Evolutionary conservation across 2,329 filamentous ascomycete genomes (phyloP).

Genomic region (Rosellinia necatrix): DNA sequence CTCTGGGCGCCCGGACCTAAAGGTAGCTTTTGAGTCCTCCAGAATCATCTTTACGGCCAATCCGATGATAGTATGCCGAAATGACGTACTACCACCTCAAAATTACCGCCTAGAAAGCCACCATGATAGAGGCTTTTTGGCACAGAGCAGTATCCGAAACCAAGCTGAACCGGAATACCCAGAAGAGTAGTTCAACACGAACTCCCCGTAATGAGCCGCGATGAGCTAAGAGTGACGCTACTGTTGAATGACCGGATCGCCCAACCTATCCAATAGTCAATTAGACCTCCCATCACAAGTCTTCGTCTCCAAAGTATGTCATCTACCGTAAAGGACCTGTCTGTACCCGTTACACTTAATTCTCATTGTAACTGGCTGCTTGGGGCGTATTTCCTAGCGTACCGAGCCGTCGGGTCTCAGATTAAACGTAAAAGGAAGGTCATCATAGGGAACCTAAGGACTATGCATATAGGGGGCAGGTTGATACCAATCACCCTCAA

Average conservation of each 20-base stretch:
- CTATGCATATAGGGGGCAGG: neutral
- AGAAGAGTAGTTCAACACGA: conserved; percentile 8
- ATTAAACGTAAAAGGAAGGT: conserved; percentile 17
- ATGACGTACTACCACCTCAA: neutral
- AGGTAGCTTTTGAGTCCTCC: neutral
- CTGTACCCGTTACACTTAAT: neutral
- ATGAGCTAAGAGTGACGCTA: neutral
- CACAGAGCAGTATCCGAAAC: neutral
- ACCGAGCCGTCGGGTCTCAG: conserved; percentile 3
- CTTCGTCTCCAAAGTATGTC: neutral
- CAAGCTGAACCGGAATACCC: neutral
- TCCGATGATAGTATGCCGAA: neutral
- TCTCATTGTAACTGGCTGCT: neutral
- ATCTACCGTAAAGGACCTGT: neutral
- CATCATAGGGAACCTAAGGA: neutral
- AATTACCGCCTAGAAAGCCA: neutral
- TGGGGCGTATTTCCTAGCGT: neutral
- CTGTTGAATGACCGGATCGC: neutral
- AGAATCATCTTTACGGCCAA: neutral
- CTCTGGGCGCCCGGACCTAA: neutral
- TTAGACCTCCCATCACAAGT: neutral
- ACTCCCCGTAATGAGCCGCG: neutral
- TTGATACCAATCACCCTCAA: neutral
- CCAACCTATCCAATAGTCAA: neutral
- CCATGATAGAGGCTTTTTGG: neutral